Conservation (phyloP, 208 protist genomes). For the Trypanosoma congolense region DNA sequence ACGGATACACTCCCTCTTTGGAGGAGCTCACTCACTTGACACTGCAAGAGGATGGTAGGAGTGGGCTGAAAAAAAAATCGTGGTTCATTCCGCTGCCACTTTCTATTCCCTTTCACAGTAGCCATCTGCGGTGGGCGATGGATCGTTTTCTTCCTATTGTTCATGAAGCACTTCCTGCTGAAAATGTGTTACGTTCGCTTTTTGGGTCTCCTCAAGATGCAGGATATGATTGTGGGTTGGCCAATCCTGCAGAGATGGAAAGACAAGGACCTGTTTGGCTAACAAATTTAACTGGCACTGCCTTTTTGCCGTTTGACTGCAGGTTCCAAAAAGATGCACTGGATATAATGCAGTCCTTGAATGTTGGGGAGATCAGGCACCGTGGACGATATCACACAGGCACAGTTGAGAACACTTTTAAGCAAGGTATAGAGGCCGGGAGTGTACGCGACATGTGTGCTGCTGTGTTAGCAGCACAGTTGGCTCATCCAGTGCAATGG, state of each 20-base stretch:
- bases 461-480: conserved; percentile 64
- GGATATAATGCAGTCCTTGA: conserved; percentile 47
- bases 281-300: conserved; percentile 75
- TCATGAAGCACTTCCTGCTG: conserved; percentile 58
- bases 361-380: conserved; percentile 79
- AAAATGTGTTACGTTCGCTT: conserved; percentile 41
- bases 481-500: conserved; percentile 81
- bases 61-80: conserved; percentile 84
- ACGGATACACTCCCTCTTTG: conserved; percentile 70
- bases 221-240: neutral
- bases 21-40: conserved; percentile 76
- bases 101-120: conserved; percentile 82
- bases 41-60: conserved; percentile 75
- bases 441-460: conserved; percentile 72
- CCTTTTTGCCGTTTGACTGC: conserved; percentile 53
- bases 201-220: conserved; percentile 31
- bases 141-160: conserved; percentile 76
- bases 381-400: conserved; percentile 58
- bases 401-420: conserved; percentile 40
- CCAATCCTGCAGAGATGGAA: neutral
- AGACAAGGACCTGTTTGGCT: conserved; percentile 48
- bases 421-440: conserved; percentile 25
- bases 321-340: conserved; percentile 42
- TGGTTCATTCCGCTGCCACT: conserved; percentile 85
- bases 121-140: conserved; percentile 44